Evolutionary conservation across 2,329 filamentous ascomycete genomes (phyloP).

Genomic region (Aspergillus chevalieri): DNA sequence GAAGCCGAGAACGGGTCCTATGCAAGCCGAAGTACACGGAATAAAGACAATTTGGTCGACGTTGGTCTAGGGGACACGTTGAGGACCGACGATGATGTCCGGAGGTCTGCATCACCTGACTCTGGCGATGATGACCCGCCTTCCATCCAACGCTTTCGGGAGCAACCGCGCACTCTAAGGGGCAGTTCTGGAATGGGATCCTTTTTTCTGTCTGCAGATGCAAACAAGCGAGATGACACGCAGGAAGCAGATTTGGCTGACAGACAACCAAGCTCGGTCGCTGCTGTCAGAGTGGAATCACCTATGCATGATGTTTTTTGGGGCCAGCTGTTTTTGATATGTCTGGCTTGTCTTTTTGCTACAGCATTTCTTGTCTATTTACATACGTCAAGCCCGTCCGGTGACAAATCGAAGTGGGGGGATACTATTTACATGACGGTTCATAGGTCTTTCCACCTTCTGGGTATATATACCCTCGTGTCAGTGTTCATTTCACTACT

Average conservation of each 20-base stretch:
- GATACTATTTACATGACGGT: constrained; percentile 93
- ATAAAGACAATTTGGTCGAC: constrained; percentile 70
- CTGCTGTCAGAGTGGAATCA: constrained; percentile 58
- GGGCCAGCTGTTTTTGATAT: constrained; percentile 82
- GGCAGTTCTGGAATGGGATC: constrained; percentile 34
- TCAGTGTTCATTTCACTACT: constrained; percentile 79
- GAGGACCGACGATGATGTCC: constrained; percentile 40
- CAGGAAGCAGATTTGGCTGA: constrained; percentile 45
- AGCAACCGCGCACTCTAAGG: constrained; percentile 34
- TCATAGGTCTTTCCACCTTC: constrained; percentile 77
- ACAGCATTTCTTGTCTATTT: constrained; percentile 86
- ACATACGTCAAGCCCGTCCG: constrained; percentile 67
- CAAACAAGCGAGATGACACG: constrained; percentile 43
- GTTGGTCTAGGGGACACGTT: constrained; percentile 69
- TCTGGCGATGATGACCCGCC: constrained; percentile 43
- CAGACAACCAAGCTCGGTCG: constrained; percentile 52
- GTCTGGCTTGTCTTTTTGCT: constrained; percentile 74
- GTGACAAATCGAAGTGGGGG: constrained; percentile 63
- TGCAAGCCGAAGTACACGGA: constrained; percentile 44
- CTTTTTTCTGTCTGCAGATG: constrained; percentile 45
- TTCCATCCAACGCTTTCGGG: constrained; percentile 53
- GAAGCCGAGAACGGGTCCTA: constrained; percentile 27
- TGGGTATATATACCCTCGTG: constrained; percentile 87
- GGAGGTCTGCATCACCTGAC: constrained; percentile 36
- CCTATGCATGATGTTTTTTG: constrained; percentile 87